Evolutionary conservation across 805 yeast genomes (phyloP).

Genomic region (Yamadazyma paraphyllophila): DNA sequence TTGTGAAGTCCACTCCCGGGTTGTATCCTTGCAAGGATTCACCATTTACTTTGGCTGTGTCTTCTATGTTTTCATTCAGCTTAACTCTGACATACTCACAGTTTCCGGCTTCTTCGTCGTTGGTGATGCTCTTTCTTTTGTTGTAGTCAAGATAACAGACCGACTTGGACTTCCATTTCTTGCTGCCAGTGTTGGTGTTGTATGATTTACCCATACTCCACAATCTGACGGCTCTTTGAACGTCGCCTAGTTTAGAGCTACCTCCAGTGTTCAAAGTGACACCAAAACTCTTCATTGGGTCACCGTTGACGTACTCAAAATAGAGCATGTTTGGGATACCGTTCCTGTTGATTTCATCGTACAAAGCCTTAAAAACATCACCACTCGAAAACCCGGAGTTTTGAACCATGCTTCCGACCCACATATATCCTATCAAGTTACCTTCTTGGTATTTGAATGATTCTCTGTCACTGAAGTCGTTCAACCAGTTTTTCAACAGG

Average conservation of each 20-base stretch:
- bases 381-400: conserved; percentile 13
- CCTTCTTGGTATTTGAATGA: conserved; percentile 7
- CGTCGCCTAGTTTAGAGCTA: conserved; percentile 2
- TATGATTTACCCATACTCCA: conserved; percentile 14
- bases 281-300: conserved; percentile 15
- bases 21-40: conserved; percentile 12
- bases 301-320: conserved; percentile 12
- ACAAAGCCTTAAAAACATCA: conserved; percentile 6
- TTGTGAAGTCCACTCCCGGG: conserved; percentile 9
- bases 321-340: conserved; percentile 13
- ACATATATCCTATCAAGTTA: conserved; percentile 15
- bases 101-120: conserved; percentile 12
- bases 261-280: conserved; percentile 13
- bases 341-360: conserved; percentile 10
- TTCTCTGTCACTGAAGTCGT: conserved; percentile 8
- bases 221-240: conserved; percentile 13
- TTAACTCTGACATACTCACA: conserved; percentile 9
- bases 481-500: conserved; percentile 9
- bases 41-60: conserved; percentile 11
- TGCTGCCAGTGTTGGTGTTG: conserved; percentile 11
- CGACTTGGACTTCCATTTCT: conserved; percentile 3
- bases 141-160: conserved; percentile 11
- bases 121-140: conserved; percentile 8
- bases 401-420: conserved; percentile 17
- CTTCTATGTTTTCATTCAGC: not conserved